Evolutionary conservation across 2,329 filamentous ascomycete genomes (phyloP), one percentile per base, ranked within the genome.

Genomic region (Penicillium palitans): DNA sequence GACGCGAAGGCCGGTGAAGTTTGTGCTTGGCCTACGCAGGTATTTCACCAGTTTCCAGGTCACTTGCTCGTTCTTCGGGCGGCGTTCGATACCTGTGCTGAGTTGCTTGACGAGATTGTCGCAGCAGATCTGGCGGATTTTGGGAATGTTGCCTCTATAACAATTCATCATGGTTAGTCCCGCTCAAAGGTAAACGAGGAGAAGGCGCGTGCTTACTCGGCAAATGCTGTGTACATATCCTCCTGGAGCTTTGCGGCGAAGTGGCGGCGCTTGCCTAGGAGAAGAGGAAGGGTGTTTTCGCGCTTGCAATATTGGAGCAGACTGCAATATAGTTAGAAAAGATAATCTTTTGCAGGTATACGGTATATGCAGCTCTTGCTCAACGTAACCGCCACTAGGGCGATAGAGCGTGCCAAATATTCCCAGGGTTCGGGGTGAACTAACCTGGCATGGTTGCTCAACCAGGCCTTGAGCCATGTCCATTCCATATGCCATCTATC

Each of bases 211-310:
- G 70, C 73, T 65, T 77, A 81, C 66, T 61, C 64, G 25, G 80
- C 79, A 61, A 82, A 80, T 24, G 76, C 72, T 25, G 65, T 73
- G 66, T 82, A 83, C 76, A 83, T 79, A 27, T 68, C 60, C 46
- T 71, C 59, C 58, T 83, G 79, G n/a, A 82, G 69, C 9, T 72
- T 62, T 41, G 69, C 68, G 12, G 75, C 78, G 40, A 76, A 69
- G 10, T 63, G 52, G 19, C 76, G 73, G 40, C 78, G 70, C 42
- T 74, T 66, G 24, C 61, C 62, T 25, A 76, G 55, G n/a, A 71
- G 62, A 19, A 79, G 66, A 27, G 76, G 74, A 27, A 72, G 57
- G 45, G 66, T 72, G 57, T 70, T 70, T 29, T 70, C 51, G 52
- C 64, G 71, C 65, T 74, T 76, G 61, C 63, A 68, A 57, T 74